Conservation (phyloP, 2,329 filamentous ascomycete genomes). For the Capronia coronata region DNA sequence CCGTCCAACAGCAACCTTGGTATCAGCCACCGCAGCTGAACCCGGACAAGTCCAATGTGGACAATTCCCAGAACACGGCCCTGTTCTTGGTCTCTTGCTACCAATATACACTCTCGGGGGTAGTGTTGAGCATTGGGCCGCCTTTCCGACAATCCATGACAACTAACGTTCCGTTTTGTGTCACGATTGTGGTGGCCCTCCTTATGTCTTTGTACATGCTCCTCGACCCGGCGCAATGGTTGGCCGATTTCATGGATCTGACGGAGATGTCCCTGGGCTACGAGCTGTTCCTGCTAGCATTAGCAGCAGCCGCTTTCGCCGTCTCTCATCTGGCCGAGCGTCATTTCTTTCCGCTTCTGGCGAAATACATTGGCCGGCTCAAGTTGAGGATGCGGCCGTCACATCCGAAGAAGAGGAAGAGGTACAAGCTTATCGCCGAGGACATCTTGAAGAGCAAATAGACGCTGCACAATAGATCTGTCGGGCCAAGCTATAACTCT, state of each 20-base stretch:
- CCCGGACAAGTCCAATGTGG: constrained; percentile 71
- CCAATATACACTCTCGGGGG: constrained; percentile 85
- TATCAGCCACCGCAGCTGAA: constrained; percentile 74
- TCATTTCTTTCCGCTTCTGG: constrained; percentile 61
- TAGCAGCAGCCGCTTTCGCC: constrained; percentile 64
- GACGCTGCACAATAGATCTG: background rate
- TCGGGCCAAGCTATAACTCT: too few species aligned
- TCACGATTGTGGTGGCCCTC: constrained; percentile 64
- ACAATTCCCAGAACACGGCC: constrained; percentile 88
- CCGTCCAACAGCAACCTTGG: constrained; percentile 75
- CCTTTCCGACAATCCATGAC: constrained; percentile 78
- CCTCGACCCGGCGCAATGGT: constrained; percentile 61
- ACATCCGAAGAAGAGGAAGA: constrained; percentile 69
- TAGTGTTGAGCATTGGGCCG: constrained; percentile 83
- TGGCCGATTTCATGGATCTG: constrained; percentile 74
- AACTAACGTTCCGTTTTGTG: constrained; percentile 79
- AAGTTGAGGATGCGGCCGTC: constrained; percentile 53
- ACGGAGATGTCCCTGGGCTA: constrained; percentile 69
- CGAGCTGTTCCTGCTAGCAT: constrained; percentile 61
- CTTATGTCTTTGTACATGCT: constrained; percentile 73
- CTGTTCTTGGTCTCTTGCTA: constrained; percentile 88
- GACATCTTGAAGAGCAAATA: constrained; percentile 40
- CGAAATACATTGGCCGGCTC: constrained; percentile 58
- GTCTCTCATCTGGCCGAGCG: constrained; percentile 67
- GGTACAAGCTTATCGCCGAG: constrained; percentile 76